Evolutionary conservation across 2,329 filamentous ascomycete genomes (phyloP), one percentile per base, ranked within the genome.

Genomic region (Rhynchosporium graminicola): DNA sequence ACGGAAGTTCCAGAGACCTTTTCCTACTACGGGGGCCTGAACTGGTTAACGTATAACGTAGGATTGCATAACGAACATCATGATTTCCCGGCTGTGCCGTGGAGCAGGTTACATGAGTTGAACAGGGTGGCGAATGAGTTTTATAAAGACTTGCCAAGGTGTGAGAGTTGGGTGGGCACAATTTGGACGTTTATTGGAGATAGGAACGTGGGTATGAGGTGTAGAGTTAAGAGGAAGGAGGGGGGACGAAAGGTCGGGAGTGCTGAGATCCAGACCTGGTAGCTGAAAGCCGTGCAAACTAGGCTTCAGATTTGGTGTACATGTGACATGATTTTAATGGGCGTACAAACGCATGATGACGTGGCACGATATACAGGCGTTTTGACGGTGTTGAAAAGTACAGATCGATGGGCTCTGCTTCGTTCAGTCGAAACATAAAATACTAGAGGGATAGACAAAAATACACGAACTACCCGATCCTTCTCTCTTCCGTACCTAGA

Each of bases 51-150:
- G 0, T 99, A 98, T 82, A 99, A 99, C 71, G 95, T 99, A 51
- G 95, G 95, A 59, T 80, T 97, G 73, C 95, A 99, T 81, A 99
- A 99, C 75, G 95, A 99, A 81, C 95, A 99, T 78, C 95, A 99
- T 76, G 95, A 99, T 77, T 99, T 99, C 79, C 95, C 95, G 10
- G 95, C 95, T 54, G 86, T 99, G 52, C 94, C 95, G 0, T 99
- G 95, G 95, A 97, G 92, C 9, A 83, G 89, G 38, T 83, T 99
- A 45, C 90, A 88, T 60, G 82, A 82, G 73, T 80, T 99, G 59
- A 87, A 93, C 73, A 79, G 86, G 66, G 90, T 96, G 61, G 95
- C 95, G 0, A 83, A 83, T 67, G 95, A 98, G 77, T 99, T 97
- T 75, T 99, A 99, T 78, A 86, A 89, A 67, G 89, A 90, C 63